These are phyloP conservation scores for Syncephalastrum racemosum DNA, from an alignment of 371 early-diverging fungal genomes.

Conservation along the genomic window DNA sequence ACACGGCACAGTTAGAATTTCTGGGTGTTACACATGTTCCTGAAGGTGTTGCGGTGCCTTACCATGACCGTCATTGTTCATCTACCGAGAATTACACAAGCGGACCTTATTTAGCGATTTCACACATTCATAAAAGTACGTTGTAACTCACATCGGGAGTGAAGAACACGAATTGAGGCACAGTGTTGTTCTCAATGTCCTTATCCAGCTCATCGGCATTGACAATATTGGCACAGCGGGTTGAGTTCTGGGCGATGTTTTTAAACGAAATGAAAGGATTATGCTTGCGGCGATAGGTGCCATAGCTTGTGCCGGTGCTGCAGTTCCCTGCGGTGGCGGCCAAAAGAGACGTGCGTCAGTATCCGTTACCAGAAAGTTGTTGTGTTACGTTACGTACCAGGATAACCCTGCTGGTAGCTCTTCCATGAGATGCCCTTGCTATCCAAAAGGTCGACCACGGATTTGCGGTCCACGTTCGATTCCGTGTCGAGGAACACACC, in stretches of 20 bases:
- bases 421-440: constrained; percentile 60
- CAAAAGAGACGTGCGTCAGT: too few species aligned
- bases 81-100: constrained; percentile 8
- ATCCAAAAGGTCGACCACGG: constrained; percentile 62
- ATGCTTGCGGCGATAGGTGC: constrained; percentile 53
- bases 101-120: background rate
- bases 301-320: constrained; percentile 17
- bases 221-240: constrained; percentile 55
- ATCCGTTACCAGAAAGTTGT: too few species aligned
- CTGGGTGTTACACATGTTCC: background rate
- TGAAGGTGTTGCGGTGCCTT: background rate
- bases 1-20: too few species aligned
- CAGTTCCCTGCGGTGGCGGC: constrained; percentile 17
- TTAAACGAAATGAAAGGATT: constrained; percentile 63
- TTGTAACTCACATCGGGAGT: constrained; percentile 26
- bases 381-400: constrained; percentile 8
- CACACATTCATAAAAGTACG: background rate
- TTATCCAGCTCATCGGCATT: constrained; percentile 40
- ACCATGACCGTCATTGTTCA: constrained; percentile 49
- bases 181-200: constrained; percentile 36
- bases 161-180: constrained; percentile 57
- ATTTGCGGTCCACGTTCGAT: constrained; percentile 26
- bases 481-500: constrained; percentile 28
- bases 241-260: constrained; percentile 39
- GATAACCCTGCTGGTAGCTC: constrained; percentile 56